Evolutionary conservation across 2,329 filamentous ascomycete genomes (phyloP), one percentile per base, ranked within the genome.

Genomic region (Nannizziopsis barbatae): DNA sequence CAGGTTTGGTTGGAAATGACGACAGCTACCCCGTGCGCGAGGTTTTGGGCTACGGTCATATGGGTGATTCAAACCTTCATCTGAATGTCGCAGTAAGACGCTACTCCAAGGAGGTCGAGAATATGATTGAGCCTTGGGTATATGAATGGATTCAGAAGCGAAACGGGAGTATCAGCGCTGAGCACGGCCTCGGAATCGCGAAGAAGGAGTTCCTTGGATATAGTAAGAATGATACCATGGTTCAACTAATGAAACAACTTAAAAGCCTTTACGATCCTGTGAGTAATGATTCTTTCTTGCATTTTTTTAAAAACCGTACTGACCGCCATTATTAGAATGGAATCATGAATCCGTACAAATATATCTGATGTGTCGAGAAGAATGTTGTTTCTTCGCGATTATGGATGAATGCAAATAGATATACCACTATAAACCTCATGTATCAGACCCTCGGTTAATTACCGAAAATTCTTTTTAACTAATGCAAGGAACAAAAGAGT

Each of bases 291-390:
- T 39, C 33, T 50, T 9, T 50, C 3, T 7, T 48, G 43, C 50
- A 47, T 9, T 12, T 32, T 32, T 38, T 50, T 5, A 5, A 7
- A 38, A 18, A 27, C n/a, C n/a, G 12, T 30, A 45, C 27, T 42
- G 52, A 14, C 2, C 8, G 11, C 48, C 14, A 39, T n/a, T 5
- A 50, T 30, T 57, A 94, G 87, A 95, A 95, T 58, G 89, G 88
- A 42, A 96, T 96, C 68, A 93, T 96, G 87, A 96, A 95, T 70
- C 90, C 90, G 0, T 96, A 96, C 74, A 96, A 96, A 71, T 96
- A 95, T 66, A 84, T 96, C 42, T 69, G 63, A 53, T 37, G 20
- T 31, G 18, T 2, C 12, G n/a, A 30, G 20, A 15, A 31, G 31
- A 8, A n/a, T 10, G 14, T 15, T 5, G 31, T n/a, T n/a, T n/a